Percentiles rank a stretch among this genome's conserved stretches.
Conservation (phyloP, 1,284 basidiomycete genomes). For the Cutaneotrichosporon sp. region DNA sequence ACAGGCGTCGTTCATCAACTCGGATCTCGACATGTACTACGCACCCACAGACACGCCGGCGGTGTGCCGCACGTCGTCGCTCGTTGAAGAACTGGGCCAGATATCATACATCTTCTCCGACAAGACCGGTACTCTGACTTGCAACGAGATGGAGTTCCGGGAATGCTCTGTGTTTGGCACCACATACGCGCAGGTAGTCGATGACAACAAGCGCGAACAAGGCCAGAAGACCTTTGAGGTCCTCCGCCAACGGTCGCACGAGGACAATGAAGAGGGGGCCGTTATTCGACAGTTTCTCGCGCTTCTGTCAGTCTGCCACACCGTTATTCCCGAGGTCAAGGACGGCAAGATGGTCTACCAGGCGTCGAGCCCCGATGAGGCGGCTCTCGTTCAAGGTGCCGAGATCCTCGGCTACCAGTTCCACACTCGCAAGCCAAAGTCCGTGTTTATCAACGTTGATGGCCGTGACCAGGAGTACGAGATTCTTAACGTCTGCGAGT, state of each 20-base stretch:
- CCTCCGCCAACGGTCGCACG: constrained; percentile 37
- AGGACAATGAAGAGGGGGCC: constrained; percentile 62
- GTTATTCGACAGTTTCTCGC: constrained; percentile 80
- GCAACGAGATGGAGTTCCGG: constrained; percentile 98
- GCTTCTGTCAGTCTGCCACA: constrained; percentile 92
- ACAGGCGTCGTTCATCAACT: constrained; percentile 95
- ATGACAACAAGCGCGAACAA: constrained; percentile 68
- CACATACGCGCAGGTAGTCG: constrained; percentile 81
- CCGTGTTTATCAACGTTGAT: constrained; percentile 78
- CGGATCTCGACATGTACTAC: constrained; percentile 95
- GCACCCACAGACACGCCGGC: constrained; percentile 91
- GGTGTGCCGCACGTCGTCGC: constrained; percentile 88
- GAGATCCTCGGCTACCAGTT: constrained; percentile 90
- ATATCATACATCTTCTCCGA: constrained; percentile 95
- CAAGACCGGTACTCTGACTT: constrained; percentile 95
- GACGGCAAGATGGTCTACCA: constrained; percentile 82
- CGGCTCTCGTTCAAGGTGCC: constrained; percentile 89
- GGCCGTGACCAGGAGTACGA: constrained; percentile 76
- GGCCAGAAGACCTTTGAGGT: constrained; percentile 49
- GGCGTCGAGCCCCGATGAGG: constrained; percentile 97
- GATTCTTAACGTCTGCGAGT: constrained; percentile 95
- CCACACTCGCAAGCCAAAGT: constrained; percentile 90
- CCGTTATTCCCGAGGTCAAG: constrained; percentile 91
- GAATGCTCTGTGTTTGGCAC: constrained; percentile 84
- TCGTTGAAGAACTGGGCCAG: constrained; percentile 97